Evolutionary conservation across 2,329 filamentous ascomycete genomes (phyloP), one percentile per base, ranked within the genome.

Genomic region (Pyrenochaeta sp.): DNA sequence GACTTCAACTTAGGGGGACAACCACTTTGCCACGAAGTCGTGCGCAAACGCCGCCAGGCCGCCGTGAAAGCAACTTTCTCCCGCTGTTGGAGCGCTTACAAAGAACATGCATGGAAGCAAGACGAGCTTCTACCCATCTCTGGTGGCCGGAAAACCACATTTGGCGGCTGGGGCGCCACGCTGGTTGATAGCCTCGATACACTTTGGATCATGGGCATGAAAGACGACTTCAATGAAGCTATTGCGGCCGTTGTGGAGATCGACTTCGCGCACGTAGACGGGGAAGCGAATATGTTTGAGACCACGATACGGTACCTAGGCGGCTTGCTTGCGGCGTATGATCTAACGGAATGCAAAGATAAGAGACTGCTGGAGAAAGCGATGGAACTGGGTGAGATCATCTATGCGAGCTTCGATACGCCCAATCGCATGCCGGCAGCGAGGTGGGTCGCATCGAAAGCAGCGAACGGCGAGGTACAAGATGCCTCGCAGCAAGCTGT

Each of bases 151-250:
- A 85, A 86, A 10, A 91, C 96, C 69, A 91, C 92, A 0, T 97
- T 97, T 77, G 94, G 91, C 73, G 92, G 91, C 45, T 96, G 92
- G 92, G 91, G 90, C 9, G 92, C 92, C 12, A 94, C 92, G 0
- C 75, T 96, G 54, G 90, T 96, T 4, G 92, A 96, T 79, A 62
- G 85, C 5, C 81, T 90, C 47, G 89, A 91, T 71, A 86, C 86
- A 13, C 80, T 91, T 13, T 90, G 88, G 88, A 88, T 91, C 62
- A 86, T 91, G 84, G 88, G 83, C 15, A 65, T 90, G 71, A 82
- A 81, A 56, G 78, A 83, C 1, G 88, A 91, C 52, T 91, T 91
- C 67, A 79, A 84, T 28, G 80, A 85, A 63, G 88, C 88, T 1
- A 84, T 89, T 2, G 76, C 79, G 45, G 85, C 84, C 1, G 82